Base-by-base conservation (phyloP, 1,284 basidiomycete species). In the Omphalotus olearius region DNA sequence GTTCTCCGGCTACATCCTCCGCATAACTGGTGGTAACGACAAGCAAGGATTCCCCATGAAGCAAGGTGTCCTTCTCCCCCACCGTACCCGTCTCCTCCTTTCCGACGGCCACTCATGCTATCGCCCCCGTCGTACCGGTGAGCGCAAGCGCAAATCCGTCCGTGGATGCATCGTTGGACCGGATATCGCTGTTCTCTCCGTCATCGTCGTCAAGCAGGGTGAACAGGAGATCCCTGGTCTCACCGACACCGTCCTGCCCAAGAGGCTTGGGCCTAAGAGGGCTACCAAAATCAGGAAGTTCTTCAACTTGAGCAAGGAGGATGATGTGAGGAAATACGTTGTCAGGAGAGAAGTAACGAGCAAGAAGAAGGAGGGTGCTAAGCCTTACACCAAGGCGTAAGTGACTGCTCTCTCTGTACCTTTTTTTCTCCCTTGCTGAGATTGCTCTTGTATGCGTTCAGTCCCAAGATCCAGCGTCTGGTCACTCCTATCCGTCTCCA, bases 31-130 rank as follows among this genome's bases (percentile, higher is more conserved):
- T 66, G 93, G 93, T 58, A 95, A 96, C 78, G 93, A 96, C 82
- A 94, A 91, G 76, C 90, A 92, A 70, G 90, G 92, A 72, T 97
- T 97, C 85, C 93, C 94, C 51, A 98, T 98, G 94, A 98, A 98
- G 79, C 96, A 98, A 78, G 96, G 95, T 81, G 91, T 98, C 65
- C 88, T 99, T 60, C 82, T 95, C 64, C 92, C 93, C 60, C 72
- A 93, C 78, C 94, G 96, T 83, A 93, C 96, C 64, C 82, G 86
- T 58, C 90, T 99, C 60, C 90, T 98, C 65, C 91, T 99, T 68
- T 70, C 90, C 61, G 91, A 94, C 70, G 94, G 94, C 57, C 93
- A 98, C 84, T 97, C 94, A 36, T 98, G 96, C 85, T 98, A 93
- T 84, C 93, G 96, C 65, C 72, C 80, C 62, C 93, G 95, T 69